Base-by-base conservation (phyloP, 2,329 filamentous ascomycete species). In the Fusarium sp. region DNA sequence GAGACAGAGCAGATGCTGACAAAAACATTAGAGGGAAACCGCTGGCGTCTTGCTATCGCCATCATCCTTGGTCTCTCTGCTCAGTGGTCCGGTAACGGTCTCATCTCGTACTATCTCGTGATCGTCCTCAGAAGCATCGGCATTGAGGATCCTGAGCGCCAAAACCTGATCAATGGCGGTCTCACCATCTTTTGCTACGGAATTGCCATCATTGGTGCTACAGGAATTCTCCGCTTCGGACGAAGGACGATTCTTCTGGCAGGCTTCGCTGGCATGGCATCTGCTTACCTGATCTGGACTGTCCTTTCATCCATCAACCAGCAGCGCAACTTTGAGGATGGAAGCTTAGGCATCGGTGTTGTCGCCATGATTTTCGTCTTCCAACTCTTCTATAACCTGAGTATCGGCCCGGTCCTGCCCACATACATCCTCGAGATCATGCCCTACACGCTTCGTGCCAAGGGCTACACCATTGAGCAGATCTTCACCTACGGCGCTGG, bases 351-450 rank as follows among this genome's bases (percentile, higher is more conserved):
- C 2, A 34, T 52, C 23, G 65, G 65, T 4, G 58, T 67, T 7
- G 32, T 67, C n/a, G 65, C 58, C 58, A 67, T 67, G 65, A 57
- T 67, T 16, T 67, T 67, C 13, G 20, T 67, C 27, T 67, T 63
- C 10, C 39, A 67, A 10, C 32, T 48, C 48, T 63, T 61, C n/a
- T 67, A 67, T 20, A 67, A 67, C 32, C 6, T 63, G 0, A 45
- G 45, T 10, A 63, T 67, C n/a, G 60, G 60, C 39, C 57, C 65
- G 6, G 39, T 67, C 18, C 34, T 48, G 1, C 37, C 39, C 13
- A 41, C 59, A 1, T 67, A 67, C 18, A 54, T 67, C n/a, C 48
- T 61, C 6, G 58, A 67, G 34, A 43, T 63, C 20, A 25, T 67
- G 25, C 65, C 65, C 2, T 67, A 54, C 3, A 45, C 59, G 7